A percentile compares a stretch with the other conserved stretches of the same genome.
Conservation (phyloP, 495 filamentous ascomycete species). For the Aspergillus mulundensis region DNA sequence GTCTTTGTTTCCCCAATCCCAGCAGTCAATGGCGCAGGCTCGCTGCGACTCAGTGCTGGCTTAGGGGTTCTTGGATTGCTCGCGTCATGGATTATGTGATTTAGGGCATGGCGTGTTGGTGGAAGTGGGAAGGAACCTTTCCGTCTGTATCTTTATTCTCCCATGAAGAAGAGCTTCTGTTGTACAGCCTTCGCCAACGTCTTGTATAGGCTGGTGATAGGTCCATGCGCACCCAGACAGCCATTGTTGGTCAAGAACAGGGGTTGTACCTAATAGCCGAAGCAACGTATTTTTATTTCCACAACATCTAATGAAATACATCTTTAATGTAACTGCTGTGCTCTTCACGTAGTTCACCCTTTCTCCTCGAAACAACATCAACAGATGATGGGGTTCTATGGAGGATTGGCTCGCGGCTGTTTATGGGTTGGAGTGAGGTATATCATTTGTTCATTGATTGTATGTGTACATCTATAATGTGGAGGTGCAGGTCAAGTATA, state of each 20-base stretch:
- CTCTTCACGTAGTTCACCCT: neutral
- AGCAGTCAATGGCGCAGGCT: neutral
- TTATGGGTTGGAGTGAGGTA: too few relatives aligned
- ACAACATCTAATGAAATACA: neutral
- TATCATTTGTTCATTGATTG: too few relatives aligned
- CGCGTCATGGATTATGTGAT: neutral
- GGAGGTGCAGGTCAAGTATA: too few relatives aligned
- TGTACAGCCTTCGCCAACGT: neutral
- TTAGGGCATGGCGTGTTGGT: neutral
- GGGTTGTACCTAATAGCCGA: neutral
- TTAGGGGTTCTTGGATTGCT: neutral
- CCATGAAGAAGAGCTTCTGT: neutral
- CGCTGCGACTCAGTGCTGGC: neutral
- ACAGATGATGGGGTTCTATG: too few relatives aligned
- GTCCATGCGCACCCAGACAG: neutral
- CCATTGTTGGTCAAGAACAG: neutral
- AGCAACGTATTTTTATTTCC: neutral
- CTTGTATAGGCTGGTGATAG: neutral
- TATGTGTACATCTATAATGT: too few relatives aligned
- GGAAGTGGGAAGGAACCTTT: neutral
- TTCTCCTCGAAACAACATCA: too few relatives aligned
- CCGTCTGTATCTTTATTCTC: neutral
- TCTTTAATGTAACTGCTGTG: neutral
- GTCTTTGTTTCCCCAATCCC: neutral
- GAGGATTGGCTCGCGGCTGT: too few relatives aligned